Evolutionary conservation across 177 flowering plant genomes (phyloP).

Genomic region (Tripterygium wilfordii): DNA sequence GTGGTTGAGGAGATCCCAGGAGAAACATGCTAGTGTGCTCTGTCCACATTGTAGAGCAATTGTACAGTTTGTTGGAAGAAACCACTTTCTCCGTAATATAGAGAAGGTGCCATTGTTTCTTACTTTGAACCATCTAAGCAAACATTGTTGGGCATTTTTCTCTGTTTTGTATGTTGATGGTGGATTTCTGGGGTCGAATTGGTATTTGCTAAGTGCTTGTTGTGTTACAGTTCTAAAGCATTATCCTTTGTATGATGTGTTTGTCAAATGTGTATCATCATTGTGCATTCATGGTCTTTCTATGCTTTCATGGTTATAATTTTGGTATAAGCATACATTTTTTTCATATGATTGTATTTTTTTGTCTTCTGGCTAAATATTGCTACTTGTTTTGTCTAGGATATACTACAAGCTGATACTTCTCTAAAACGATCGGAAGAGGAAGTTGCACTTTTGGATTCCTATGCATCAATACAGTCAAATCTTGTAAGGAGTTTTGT

Average conservation of each 20-base stretch:
- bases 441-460: constrained; percentile 53
- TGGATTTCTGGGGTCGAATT: too few relatives aligned
- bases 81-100: constrained; percentile 70
- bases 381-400: constrained; percentile 31
- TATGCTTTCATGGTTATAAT: too few relatives aligned
- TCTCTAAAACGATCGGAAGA: constrained; percentile 57
- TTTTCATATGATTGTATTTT: not conserved
- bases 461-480: constrained; percentile 53
- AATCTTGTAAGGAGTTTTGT: constrained; percentile 57
- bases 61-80: constrained; percentile 80
- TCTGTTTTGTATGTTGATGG: too few relatives aligned
- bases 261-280: too few relatives aligned
- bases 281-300: too few relatives aligned
- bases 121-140: not conserved
- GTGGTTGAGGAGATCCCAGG: constrained; percentile 75
- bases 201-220: not conserved
- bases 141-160: too few relatives aligned
- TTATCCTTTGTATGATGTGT: too few relatives aligned
- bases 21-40: constrained; percentile 48
- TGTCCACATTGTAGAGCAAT: constrained; percentile 90
- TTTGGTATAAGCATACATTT: not conserved
- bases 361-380: not conserved
- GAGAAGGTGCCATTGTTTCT: constrained; percentile 46
- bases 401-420: constrained; percentile 45
- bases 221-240: not conserved